Conservation (phyloP, 2,329 filamentous ascomycete genomes). For the Neonectria neomacrospora region DNA sequence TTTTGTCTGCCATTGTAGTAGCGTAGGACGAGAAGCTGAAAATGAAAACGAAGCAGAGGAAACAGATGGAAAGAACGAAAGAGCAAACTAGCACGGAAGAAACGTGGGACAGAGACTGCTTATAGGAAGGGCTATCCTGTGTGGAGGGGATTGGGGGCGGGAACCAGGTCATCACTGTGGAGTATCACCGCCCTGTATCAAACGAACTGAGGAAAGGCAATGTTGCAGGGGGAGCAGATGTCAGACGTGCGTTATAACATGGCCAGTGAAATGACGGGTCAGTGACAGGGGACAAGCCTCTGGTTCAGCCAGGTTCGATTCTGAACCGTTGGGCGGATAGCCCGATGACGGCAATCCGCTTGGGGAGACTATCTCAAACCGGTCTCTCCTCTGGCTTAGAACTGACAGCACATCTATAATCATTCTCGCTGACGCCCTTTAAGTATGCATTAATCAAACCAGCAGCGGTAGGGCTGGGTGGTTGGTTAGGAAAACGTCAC, state of each 20-base stretch:
- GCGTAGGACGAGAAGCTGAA: not conserved
- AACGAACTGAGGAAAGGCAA: not conserved
- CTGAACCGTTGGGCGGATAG: not conserved
- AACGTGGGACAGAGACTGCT: not conserved
- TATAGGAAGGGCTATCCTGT: not conserved
- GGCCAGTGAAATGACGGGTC: not conserved
- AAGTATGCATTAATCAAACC: not conserved
- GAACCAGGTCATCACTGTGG: not conserved
- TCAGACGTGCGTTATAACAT: not conserved
- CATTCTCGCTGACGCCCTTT: no score
- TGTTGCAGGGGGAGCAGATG: not conserved
- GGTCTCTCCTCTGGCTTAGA: not conserved
- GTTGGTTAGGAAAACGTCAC: not conserved
- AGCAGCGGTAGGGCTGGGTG: not conserved
- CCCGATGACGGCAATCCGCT: not conserved
- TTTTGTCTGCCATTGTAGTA: constrained; percentile 18
- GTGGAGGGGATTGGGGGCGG: constrained; percentile 16
- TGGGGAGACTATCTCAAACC: not conserved
- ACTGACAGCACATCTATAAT: no score
- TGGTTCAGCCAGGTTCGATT: not conserved
- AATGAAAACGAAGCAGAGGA: not conserved
- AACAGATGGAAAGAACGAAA: not conserved
- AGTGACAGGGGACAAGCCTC: not conserved
- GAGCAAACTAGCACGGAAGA: not conserved
- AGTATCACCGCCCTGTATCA: not conserved